Evolutionary conservation across 2,329 filamentous ascomycete species (phyloP), one percentile per base, ranked within the genome.

Genomic region (Neonectria faginata): DNA sequence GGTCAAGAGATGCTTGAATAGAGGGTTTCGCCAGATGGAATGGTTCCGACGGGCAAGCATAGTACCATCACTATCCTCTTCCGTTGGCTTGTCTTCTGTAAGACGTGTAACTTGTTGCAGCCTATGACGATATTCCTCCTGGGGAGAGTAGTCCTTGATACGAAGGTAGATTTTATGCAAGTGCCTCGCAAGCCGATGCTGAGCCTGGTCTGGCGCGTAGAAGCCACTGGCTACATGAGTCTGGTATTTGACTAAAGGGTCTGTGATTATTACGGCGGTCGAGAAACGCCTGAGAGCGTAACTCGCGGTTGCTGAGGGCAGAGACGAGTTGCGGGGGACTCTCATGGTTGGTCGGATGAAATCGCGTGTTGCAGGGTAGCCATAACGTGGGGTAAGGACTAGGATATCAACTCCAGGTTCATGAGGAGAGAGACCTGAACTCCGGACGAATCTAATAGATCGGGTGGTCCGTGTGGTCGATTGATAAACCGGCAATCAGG

Each of bases 61-160:
- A 12, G 71, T 70, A 2, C 71, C 69, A 31, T 76, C 75, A 16
- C 78, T 76, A 16, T 76, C 70, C 12, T 73, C 69, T 20, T 78
- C 70, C 5, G 74, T 70, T 5, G 67, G 66, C 42, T 70, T 76
- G 14, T 74, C 57, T 39, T 79, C 70, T n/a, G 81, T 79, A 50
- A 86, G 74, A 39, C 78, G 79, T 5, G 85, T 85, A 29, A 93
- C 82, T 67, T 88, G 87, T 47, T 85, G 84, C 1, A 96, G 82
- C 29, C 88, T 86, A 66, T 88, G 82, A 31, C 85, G 85, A 75
- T 94, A 94, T 73, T 93, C 90, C 12, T 86, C 71, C 51, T 89
- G 86, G 0, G 92, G 92, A 39, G 91, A 87, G 78, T 96, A 95
- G 76, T 95, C 92, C 74, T 92, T 94, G 44, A 95, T 81, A 2